Evolutionary conservation across 2,329 filamentous ascomycete genomes (phyloP).

Genomic region (Thelonectria discophora): DNA sequence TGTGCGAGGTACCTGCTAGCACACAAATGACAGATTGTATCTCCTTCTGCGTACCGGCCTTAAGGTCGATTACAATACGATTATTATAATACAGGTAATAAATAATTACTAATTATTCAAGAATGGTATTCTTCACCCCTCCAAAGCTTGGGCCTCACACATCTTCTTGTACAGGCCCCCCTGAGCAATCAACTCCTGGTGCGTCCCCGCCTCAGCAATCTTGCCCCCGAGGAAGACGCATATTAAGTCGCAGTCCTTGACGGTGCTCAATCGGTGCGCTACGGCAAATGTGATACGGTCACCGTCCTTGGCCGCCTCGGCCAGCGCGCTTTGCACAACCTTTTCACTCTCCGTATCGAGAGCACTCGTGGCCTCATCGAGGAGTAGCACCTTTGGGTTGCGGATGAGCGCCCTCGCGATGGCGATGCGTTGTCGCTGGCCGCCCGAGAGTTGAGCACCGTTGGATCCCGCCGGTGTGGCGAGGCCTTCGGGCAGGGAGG

Average conservation of each 20-base stretch:
- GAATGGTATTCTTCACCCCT: constrained; percentile 28
- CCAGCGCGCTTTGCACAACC: constrained; percentile 79
- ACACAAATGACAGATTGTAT: too few species aligned
- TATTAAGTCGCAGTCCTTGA: constrained; percentile 75
- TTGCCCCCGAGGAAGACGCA: constrained; percentile 67
- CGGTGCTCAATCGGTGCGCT: constrained; percentile 89
- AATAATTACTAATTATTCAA: background rate
- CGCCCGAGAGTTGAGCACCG: constrained; percentile 72
- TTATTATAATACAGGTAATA: background rate
- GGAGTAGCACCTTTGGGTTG: constrained; percentile 37
- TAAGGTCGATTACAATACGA: too few species aligned
- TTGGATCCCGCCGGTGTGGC: constrained; percentile 69
- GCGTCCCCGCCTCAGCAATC: constrained; percentile 66
- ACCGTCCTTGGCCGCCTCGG: constrained; percentile 76
- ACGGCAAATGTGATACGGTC: constrained; percentile 64
- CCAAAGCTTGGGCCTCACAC: constrained; percentile 53
- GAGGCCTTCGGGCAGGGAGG: constrained; percentile 56
- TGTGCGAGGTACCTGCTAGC: background rate
- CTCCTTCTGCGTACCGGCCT: too few species aligned
- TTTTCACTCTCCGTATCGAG: constrained; percentile 42
- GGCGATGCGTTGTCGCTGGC: constrained; percentile 73
- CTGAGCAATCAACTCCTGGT: constrained; percentile 61
- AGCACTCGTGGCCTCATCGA: constrained; percentile 42
- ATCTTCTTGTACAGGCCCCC: constrained; percentile 60
- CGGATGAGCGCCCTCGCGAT: constrained; percentile 70